phyloP scores from a whole-genome alignment of 345 rosid species.

The Eucalyptus fibrosa region DNA sequence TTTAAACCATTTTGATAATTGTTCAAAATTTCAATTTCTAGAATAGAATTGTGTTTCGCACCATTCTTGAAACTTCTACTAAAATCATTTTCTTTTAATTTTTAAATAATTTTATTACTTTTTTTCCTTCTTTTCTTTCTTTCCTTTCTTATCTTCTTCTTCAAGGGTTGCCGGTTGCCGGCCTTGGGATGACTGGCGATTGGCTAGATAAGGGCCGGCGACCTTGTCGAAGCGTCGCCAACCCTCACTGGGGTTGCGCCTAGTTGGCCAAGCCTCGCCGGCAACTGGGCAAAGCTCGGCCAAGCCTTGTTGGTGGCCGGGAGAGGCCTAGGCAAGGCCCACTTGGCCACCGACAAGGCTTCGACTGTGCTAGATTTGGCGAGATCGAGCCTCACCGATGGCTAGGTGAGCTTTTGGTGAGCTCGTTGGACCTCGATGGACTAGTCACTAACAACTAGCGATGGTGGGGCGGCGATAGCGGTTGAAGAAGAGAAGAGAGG shows the following conservation, averaged over 20 bases:
- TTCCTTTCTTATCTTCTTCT: too few relatives aligned
- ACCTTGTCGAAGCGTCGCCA: rapidly evolving
- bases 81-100: too few relatives aligned
- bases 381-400: rapidly evolving
- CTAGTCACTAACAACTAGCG: rapidly evolving
- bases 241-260: rapidly evolving
- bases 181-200: rapidly evolving
- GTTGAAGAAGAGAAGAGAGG: too few relatives aligned
- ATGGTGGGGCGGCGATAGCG: rapidly evolving
- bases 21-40: too few relatives aligned
- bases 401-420: rapidly evolving
- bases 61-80: too few relatives aligned
- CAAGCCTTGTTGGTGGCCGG: rapidly evolving
- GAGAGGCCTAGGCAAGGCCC: too few relatives aligned
- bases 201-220: rapidly evolving
- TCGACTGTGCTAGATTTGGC: rapidly evolving
- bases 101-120: too few relatives aligned
- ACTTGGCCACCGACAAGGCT: rapidly evolving
- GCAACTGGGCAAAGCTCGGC: too few relatives aligned
- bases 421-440: rapidly evolving
- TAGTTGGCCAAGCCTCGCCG: too few relatives aligned
- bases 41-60: too few relatives aligned
- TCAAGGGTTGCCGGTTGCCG: rapidly evolving
- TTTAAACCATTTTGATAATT: too few relatives aligned
- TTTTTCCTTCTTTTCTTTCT: too few relatives aligned